These are phyloP conservation scores for Nakazawaea ambrosiae DNA, from an alignment of 805 yeast genomes.

Conservation along the genomic window DNA sequence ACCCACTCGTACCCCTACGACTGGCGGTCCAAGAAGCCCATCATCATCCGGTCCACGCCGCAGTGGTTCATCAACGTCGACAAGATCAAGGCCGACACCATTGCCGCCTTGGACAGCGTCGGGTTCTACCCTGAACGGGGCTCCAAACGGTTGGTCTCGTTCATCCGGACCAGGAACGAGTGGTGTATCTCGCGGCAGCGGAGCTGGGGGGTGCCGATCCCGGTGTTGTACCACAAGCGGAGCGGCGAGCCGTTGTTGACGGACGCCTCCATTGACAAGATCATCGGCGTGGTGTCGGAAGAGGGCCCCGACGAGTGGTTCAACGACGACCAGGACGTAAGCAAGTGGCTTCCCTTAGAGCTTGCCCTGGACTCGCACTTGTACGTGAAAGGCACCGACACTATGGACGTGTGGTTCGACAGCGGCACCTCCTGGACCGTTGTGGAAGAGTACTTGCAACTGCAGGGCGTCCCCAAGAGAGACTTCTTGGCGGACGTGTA, in stretches of 20 bases:
- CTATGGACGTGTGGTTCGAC: slow-evolving; percentile 99
- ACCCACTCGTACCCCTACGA: slow-evolving; percentile 90
- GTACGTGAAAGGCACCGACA: slow-evolving; percentile 69
- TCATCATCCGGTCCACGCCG: slow-evolving; percentile 90
- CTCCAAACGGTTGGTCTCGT: slow-evolving; percentile 59
- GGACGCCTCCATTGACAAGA: slow-evolving; percentile 45
- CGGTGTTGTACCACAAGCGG: slow-evolving; percentile 60
- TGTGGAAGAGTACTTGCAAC: slow-evolving; percentile 33
- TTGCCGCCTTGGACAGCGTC: slow-evolving; percentile 52
- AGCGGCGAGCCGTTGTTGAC: slow-evolving; percentile 63
- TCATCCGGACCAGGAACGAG: slow-evolving; percentile 72
- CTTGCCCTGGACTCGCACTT: slow-evolving; percentile 32
- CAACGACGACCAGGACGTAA: slow-evolving; percentile 37
- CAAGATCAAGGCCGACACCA: slow-evolving; percentile 57
- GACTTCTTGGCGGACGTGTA: slow-evolving; percentile 69
- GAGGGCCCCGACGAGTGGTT: slow-evolving; percentile 84
- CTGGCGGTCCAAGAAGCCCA: slow-evolving; percentile 95
- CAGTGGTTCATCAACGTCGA: slow-evolving; percentile 95
- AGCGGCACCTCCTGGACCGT: slow-evolving; percentile 90
- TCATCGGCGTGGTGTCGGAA: slow-evolving; percentile 47
- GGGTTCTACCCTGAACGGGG: slow-evolving; percentile 73
- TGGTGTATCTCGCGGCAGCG: slow-evolving; percentile 99
- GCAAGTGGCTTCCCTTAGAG: slow-evolving; percentile 67
- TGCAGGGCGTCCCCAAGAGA: slow-evolving; percentile 27
- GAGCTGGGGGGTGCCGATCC: slow-evolving; percentile 97